Evolutionary conservation across 1,139 yeast genomes (phyloP), one percentile per base, ranked within the genome.

Genomic region (Casaregolazyma suthepensis): DNA sequence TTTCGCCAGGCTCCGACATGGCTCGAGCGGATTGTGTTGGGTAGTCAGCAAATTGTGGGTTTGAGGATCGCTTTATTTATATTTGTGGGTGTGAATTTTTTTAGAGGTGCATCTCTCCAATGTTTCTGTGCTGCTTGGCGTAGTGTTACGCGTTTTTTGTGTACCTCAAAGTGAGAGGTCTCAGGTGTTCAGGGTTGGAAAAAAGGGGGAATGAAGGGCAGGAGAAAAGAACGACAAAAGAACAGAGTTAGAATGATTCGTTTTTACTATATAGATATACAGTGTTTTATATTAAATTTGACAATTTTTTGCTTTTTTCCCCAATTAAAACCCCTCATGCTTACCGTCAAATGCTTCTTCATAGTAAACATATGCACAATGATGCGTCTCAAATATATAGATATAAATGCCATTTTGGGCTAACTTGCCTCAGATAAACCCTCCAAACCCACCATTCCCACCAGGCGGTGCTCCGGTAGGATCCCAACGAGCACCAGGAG

Each of bases 401-500:
- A 31, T 35, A 35, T 35, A 15, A 35, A 3, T 35, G 40, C 40
- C 40, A 35, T n/a, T 35, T 35, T 13, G 40, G 40, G 40, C 7
- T 17, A 15, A 26, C 6, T 26, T 22, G 7, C n/a, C 15, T 18
- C 29, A 45, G 20, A 45, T 45, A 17, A 45, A 45, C 13, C 37
- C 43, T 2, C 40, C 40, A 42, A 37, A 40, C 44, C 45, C 19
- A 23, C 37, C 26, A 7, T 29, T 23, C 18, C 47, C 47, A 20
- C 63, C 61, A 40, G 52, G 46, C 7, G 62, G 63, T 3, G 40
- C 40, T 1, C 65, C 66, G n/a, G 62, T 57, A 6, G 67, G 65
- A 53, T 73, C 75, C 59, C 64, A 73, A 26, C 71, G 66, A n/a
- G 74, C 66, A 1, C 76, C 76, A 1, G 75, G 75, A 12, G 72